Conservation (phyloP, 2,329 filamentous ascomycete genomes). For the Colletotrichum salicis region DNA sequence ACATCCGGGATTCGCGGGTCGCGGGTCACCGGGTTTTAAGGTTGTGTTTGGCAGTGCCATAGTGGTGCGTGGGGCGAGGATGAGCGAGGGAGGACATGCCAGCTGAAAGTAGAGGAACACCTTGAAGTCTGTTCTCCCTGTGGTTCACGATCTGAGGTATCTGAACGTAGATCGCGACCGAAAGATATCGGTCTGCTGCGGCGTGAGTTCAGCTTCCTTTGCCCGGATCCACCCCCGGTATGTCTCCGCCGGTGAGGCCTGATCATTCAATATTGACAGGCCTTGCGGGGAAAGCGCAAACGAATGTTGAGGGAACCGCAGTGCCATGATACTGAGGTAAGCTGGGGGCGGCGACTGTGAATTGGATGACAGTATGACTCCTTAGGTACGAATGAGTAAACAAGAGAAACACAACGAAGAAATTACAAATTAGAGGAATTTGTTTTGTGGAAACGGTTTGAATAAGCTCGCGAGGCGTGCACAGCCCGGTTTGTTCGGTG, state of each 20-base stretch:
- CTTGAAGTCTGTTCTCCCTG: not conserved
- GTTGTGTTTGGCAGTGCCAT: slow-evolving; percentile 17
- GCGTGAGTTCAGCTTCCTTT: not conserved
- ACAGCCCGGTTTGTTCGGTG: slow-evolving; percentile 13
- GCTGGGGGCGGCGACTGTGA: not conserved
- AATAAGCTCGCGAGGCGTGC: slow-evolving; percentile 1
- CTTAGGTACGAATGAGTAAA: too few relatives aligned
- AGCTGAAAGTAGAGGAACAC: not conserved
- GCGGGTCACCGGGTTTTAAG: slow-evolving; percentile 1
- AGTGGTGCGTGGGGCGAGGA: not conserved
- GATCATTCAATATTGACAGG: too few relatives aligned
- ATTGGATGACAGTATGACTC: not conserved
- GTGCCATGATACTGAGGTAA: not conserved
- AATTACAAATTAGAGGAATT: not conserved
- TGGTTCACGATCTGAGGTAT: not conserved
- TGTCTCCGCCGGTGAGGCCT: not conserved
- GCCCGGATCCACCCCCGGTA: not conserved
- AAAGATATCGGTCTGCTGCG: not conserved
- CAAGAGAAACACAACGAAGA: not conserved
- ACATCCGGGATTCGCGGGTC: not conserved
- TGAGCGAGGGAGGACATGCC: not conserved
- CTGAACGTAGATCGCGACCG: not conserved
- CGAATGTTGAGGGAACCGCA: not conserved
- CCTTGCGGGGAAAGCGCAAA: not conserved
- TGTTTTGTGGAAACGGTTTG: not conserved